These are phyloP conservation scores for Rhizopus sp. DNA, from an alignment of 371 early-diverging fungal genomes.

Conservation along the genomic window DNA sequence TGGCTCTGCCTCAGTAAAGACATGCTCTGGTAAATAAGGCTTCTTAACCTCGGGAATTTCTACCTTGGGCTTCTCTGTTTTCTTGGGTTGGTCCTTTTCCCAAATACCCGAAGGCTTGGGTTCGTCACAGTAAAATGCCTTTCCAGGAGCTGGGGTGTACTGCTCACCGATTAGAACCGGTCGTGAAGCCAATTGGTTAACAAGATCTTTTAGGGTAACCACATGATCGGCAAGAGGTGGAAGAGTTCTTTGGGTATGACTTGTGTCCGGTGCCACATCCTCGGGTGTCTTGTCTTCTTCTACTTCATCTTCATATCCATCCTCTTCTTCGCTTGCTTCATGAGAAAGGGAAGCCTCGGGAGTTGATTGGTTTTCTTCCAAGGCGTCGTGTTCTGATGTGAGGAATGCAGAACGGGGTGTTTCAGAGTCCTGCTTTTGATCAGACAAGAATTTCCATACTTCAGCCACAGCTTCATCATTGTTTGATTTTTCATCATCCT, in stretches of 20 bases:
- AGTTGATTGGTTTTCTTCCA: background rate
- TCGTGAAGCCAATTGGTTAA: slow-evolving; percentile 19
- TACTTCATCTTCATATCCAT: background rate
- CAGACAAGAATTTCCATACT: slow-evolving; percentile 19
- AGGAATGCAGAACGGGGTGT: slow-evolving; percentile 10
- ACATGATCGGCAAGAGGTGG: slow-evolving; percentile 27
- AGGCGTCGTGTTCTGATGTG: slow-evolving; percentile 6
- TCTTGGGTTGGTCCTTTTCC: background rate
- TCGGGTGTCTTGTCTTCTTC: background rate
- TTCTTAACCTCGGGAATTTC: background rate
- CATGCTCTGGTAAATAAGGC: slow-evolving; percentile 22
- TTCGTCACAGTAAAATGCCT: slow-evolving; percentile 8
- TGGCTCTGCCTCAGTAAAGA: slow-evolving; percentile 31
- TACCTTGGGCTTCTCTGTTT: background rate
- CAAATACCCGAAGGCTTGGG: slow-evolving; percentile 19
- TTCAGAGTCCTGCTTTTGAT: slow-evolving; percentile 12
- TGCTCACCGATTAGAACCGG: slow-evolving; percentile 18
- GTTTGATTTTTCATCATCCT: background rate
- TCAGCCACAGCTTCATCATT: slow-evolving; percentile 10
- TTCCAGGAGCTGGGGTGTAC: background rate
- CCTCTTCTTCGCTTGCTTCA: background rate
- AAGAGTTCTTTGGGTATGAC: background rate
- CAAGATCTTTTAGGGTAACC: slow-evolving; percentile 19
- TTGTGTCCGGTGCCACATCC: background rate
- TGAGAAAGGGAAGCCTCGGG: background rate